phyloP scores from a whole-genome alignment of 495 filamentous ascomycete species.

The Penicillium salamii region DNA sequence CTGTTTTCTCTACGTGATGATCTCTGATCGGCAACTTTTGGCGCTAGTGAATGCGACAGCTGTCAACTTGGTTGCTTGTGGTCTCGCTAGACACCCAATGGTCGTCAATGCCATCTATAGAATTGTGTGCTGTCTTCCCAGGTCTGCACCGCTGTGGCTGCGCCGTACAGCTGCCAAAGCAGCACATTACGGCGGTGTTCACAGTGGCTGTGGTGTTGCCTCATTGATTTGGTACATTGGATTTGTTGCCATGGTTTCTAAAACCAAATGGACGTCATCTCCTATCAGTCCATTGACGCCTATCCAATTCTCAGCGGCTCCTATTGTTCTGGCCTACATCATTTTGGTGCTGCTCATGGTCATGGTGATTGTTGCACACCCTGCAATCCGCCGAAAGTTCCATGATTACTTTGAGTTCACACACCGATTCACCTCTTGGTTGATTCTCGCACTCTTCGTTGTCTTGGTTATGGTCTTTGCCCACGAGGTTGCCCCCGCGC shows the following conservation, averaged over 20 bases:
- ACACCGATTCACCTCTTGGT: conserved; percentile 68
- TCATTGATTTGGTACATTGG: conserved; percentile 64
- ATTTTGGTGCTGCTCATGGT: conserved; percentile 25
- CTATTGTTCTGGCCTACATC: conserved; percentile 17
- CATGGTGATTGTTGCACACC: conserved; percentile 42
- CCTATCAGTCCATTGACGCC: conserved; percentile 14
- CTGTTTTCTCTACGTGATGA: conserved; percentile 33
- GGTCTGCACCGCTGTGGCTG: conserved; percentile 53
- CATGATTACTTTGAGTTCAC: conserved; percentile 68
- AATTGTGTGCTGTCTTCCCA: conserved; percentile 51
- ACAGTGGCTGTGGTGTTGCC: conserved; percentile 61
- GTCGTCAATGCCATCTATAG: conserved; percentile 64
- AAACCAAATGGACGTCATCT: conserved; percentile 23
- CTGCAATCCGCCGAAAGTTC: conserved; percentile 46
- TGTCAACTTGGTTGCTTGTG: conserved; percentile 38
- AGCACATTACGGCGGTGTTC: conserved; percentile 70
- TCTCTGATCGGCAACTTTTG: conserved; percentile 14
- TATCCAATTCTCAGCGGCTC: conserved; percentile 13
- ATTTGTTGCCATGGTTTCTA: conserved; percentile 40
- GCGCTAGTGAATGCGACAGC: conserved; percentile 36
- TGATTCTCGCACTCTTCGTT: conserved; percentile 59
- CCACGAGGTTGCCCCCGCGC: conserved; percentile 24
- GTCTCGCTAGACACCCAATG: conserved; percentile 64
- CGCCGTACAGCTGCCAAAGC: conserved; percentile 60
- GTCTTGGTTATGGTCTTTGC: conserved; percentile 28